Evolutionary conservation across 768 basidiomycete genomes (phyloP).

Genomic region (Phylloporus rhodoxanthus): DNA sequence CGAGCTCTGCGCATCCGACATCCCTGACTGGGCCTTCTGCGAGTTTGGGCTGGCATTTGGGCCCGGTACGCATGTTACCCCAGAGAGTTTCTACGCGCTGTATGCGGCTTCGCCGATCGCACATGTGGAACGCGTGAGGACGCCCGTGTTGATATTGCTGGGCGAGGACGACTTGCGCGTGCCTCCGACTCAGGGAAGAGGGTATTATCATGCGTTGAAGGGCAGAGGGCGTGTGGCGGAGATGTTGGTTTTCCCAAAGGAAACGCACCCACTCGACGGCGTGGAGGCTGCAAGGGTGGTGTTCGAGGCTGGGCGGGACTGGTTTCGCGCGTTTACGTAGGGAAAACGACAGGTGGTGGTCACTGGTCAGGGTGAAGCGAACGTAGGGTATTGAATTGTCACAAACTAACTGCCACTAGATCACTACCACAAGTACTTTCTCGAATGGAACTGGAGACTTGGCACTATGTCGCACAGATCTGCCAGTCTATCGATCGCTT

Average conservation of each 20-base stretch:
- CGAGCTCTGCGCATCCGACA: slow-evolving; percentile 53
- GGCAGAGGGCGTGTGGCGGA: slow-evolving; percentile 41
- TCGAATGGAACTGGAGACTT: too few relatives aligned
- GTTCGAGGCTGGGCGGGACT: slow-evolving; percentile 49
- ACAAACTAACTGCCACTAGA: too few relatives aligned
- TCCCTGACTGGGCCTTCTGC: slow-evolving; percentile 59
- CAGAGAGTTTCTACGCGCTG: slow-evolving; percentile 40
- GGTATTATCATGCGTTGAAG: slow-evolving; percentile 63
- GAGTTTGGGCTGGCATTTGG: slow-evolving; percentile 36
- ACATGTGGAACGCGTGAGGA: slow-evolving; percentile 43
- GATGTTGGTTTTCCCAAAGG: slow-evolving; percentile 56
- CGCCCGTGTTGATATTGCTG: slow-evolving; percentile 53
- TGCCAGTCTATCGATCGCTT: too few relatives aligned
- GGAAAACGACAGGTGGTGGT: background rate
- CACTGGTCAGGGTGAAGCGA: background rate
- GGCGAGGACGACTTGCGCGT: slow-evolving; percentile 60
- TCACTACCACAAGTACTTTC: too few relatives aligned
- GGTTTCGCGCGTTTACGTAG: slow-evolving; percentile 34
- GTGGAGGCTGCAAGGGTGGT: slow-evolving; percentile 53
- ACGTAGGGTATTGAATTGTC: background rate
- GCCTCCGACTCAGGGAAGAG: slow-evolving; percentile 53
- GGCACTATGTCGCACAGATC: too few relatives aligned
- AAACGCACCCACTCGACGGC: slow-evolving; percentile 58
- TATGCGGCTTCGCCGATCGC: slow-evolving; percentile 52
- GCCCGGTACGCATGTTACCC: slow-evolving; percentile 36